Conservation (phyloP, 192 early-diverging fungal genomes). For the Coemansia pectinata region DNA sequence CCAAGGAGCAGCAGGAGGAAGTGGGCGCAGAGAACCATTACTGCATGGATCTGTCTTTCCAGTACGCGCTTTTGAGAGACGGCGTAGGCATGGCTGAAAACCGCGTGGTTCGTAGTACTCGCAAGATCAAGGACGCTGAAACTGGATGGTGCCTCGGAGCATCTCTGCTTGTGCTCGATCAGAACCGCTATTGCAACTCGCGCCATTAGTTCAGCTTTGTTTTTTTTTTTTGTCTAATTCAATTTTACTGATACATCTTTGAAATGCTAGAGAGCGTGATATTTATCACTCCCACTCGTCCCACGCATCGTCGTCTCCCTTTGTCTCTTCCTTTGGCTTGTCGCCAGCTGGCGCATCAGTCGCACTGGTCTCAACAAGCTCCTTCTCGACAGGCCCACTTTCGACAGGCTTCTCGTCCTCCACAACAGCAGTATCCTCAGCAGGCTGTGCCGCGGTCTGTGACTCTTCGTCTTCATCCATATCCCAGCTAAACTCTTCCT, state of each 20-base stretch:
- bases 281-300: conserved; percentile 47
- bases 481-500: conserved; percentile 53
- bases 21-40: conserved; percentile 63
- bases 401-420: neutral
- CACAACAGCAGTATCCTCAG: neutral
- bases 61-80: conserved; percentile 76
- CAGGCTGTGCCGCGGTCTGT: neutral
- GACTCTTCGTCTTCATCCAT: conserved; percentile 11
- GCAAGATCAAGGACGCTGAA: conserved; percentile 91
- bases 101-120: conserved; percentile 74
- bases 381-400: neutral
- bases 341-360: neutral
- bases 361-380: neutral
- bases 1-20: conserved; percentile 56
- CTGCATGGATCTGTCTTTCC: conserved; percentile 91
- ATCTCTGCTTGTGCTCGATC: conserved; percentile 79
- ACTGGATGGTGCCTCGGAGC: conserved; percentile 98
- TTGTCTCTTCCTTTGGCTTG: conserved; percentile 9
- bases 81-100: conserved; percentile 81
- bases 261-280: neutral
- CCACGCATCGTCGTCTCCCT: conserved; percentile 40
- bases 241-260: neutral
- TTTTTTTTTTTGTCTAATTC: neutral
- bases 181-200: conserved; percentile 39
- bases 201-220: neutral